phyloP scores from a whole-genome alignment of 2,329 filamentous ascomycete genomes.

The Pseudogymnoascus sp. region DNA sequence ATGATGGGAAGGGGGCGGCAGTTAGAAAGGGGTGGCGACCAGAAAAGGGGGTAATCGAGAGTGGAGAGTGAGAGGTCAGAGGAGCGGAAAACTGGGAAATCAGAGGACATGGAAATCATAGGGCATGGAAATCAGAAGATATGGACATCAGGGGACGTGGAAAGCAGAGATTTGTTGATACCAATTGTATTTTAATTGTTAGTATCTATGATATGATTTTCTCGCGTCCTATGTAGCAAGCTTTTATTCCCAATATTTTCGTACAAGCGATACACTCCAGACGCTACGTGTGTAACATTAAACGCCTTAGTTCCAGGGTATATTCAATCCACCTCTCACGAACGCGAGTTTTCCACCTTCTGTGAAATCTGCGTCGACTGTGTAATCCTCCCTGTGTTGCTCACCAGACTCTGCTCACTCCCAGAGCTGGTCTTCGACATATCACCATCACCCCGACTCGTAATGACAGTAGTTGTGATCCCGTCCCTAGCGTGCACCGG shows the following conservation, averaged over 20 bases:
- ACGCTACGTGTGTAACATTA: background rate
- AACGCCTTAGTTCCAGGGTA: background rate
- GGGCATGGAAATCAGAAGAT: too few species aligned
- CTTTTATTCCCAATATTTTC: background rate
- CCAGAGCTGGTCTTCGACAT: constrained; percentile 8
- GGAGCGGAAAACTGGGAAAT: too few species aligned
- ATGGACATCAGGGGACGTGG: too few species aligned
- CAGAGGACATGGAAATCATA: too few species aligned
- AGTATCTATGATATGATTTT: background rate
- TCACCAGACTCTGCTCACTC: constrained; percentile 11
- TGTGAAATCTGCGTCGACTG: constrained; percentile 11
- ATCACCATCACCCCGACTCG: background rate
- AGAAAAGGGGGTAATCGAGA: background rate
- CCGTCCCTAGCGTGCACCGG: background rate
- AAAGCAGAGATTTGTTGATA: too few species aligned
- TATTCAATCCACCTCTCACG: background rate
- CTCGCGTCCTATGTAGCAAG: background rate
- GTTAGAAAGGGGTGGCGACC: background rate
- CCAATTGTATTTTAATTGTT: too few species aligned
- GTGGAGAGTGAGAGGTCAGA: too few species aligned
- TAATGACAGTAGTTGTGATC: constrained; percentile 9
- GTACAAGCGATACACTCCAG: background rate
- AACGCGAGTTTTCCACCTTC: constrained; percentile 2
- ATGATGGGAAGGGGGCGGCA: background rate
- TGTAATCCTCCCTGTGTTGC: constrained; percentile 6